Evolutionary conservation across 768 basidiomycete species (phyloP).

Genomic region (Amanita pseudoporphyria): DNA sequence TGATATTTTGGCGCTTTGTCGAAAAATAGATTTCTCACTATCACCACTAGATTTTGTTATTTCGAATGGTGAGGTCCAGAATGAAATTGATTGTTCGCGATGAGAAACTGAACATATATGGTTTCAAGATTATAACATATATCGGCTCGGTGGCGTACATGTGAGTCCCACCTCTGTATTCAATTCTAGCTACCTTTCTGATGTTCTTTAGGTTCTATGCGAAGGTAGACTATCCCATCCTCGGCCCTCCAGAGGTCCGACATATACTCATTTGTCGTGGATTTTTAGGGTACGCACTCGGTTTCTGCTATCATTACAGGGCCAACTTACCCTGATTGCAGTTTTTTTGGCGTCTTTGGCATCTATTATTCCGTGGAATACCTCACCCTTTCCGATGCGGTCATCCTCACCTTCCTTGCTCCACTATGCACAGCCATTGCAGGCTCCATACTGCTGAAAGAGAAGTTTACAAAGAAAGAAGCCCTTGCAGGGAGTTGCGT

Average conservation of each 20-base stretch:
- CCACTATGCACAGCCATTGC: conserved; percentile 58
- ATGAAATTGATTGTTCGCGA: background rate
- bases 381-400: conserved; percentile 70
- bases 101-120: background rate
- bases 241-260: conserved; percentile 64
- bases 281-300: conserved; percentile 41
- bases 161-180: background rate
- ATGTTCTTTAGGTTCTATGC: conserved; percentile 26
- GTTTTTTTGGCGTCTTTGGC: conserved; percentile 64
- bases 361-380: conserved; percentile 67
- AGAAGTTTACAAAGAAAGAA: conserved; percentile 45
- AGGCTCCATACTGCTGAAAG: conserved; percentile 35
- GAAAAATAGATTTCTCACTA: background rate
- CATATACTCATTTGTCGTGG: conserved; percentile 47
- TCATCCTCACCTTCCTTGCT: conserved; percentile 64
- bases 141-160: background rate
- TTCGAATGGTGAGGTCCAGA: background rate
- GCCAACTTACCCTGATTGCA: conserved; percentile 15
- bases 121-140: conserved; percentile 1
- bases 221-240: conserved; percentile 39
- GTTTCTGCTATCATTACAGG: background rate
- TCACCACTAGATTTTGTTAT: background rate
- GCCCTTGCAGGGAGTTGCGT: conserved; percentile 33
- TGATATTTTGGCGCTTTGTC: too few species aligned
- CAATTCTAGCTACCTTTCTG: background rate